Evolutionary conservation across 2,329 filamentous ascomycete genomes (phyloP).

Genomic region (Curvularia sp.): DNA sequence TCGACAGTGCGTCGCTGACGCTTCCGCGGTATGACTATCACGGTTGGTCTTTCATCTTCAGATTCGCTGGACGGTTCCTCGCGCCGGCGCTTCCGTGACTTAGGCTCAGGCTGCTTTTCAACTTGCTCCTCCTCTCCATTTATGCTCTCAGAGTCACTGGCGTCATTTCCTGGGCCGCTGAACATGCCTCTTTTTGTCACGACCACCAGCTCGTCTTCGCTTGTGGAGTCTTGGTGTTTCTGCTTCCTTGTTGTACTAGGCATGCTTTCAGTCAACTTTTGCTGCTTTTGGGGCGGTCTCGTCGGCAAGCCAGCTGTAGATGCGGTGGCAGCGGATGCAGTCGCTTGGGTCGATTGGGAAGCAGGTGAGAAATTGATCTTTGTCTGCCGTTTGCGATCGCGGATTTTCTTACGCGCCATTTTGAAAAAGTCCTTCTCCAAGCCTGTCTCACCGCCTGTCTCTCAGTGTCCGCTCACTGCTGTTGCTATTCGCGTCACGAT

Average conservation of each 20-base stretch:
- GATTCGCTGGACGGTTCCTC: conserved; percentile 13
- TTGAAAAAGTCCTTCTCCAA: not conserved
- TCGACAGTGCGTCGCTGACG: conserved; percentile 13
- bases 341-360: conserved; percentile 50
- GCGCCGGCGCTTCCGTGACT: conserved; percentile 29
- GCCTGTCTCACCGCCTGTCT: conserved; percentile 5
- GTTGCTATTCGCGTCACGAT: conserved; percentile 6
- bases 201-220: conserved; percentile 33
- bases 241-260: conserved; percentile 21
- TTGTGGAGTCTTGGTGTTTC: conserved; percentile 25
- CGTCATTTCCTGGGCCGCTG: conserved; percentile 29
- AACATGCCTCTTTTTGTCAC: conserved; percentile 33
- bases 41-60: conserved; percentile 12
- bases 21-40: conserved; percentile 25
- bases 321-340: conserved; percentile 6
- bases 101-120: conserved; percentile 9
- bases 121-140: conserved; percentile 23
- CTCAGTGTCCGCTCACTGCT: conserved; percentile 5
- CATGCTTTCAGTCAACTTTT: conserved; percentile 29
- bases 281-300: conserved; percentile 15
- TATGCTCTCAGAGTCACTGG: conserved; percentile 16
- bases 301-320: conserved; percentile 15
- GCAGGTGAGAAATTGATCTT: conserved; percentile 54
- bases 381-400: conserved; percentile 48
- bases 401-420: conserved; percentile 37